Conservation (phyloP, 305 asterid species). For the Fraxinus dipetala region DNA sequence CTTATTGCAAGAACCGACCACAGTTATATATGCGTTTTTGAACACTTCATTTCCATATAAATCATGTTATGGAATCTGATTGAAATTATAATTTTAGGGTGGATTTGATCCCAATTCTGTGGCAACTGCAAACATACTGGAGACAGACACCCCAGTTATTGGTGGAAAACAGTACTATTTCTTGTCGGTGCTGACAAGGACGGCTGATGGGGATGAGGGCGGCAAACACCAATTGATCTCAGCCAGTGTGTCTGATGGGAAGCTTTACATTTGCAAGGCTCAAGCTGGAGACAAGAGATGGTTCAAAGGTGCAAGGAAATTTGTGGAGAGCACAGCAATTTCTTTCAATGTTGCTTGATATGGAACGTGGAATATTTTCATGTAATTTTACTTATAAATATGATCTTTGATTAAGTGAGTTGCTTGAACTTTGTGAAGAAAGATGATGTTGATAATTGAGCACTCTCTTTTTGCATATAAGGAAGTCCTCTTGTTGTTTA, state of each 20-base stretch:
- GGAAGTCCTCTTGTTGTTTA: not conserved
- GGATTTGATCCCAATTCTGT: slow-evolving; percentile 83
- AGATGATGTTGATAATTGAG: not conserved
- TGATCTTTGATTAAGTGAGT: not conserved
- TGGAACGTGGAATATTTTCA: not conserved
- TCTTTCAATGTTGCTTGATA: slow-evolving; percentile 70
- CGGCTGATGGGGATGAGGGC: slow-evolving; percentile 93
- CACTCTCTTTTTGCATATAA: not conserved
- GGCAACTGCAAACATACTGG: slow-evolving; percentile 84
- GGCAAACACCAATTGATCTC: slow-evolving; percentile 89
- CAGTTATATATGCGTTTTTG: not conserved
- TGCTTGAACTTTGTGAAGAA: not conserved
- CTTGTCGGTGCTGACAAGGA: slow-evolving; percentile 73
- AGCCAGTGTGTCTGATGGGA: slow-evolving; percentile 71
- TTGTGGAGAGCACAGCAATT: slow-evolving; percentile 65
- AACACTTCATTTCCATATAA: not conserved
- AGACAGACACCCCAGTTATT: slow-evolving; percentile 51
- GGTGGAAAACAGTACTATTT: slow-evolving; percentile 54
- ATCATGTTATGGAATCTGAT: not conserved
- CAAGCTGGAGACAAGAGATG: slow-evolving; percentile 99
- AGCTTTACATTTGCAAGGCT: slow-evolving; percentile 92
- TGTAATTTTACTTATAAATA: not conserved
- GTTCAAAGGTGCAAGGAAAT: slow-evolving; percentile 89
- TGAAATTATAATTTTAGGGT: slow-evolving; percentile 45
- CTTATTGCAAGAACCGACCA: not conserved